Percentiles rank a stretch among this genome's conserved stretches.
phyloP scores from a whole-genome alignment of 2,329 filamentous ascomycete genomes.

The Aspergillus niger region DNA sequence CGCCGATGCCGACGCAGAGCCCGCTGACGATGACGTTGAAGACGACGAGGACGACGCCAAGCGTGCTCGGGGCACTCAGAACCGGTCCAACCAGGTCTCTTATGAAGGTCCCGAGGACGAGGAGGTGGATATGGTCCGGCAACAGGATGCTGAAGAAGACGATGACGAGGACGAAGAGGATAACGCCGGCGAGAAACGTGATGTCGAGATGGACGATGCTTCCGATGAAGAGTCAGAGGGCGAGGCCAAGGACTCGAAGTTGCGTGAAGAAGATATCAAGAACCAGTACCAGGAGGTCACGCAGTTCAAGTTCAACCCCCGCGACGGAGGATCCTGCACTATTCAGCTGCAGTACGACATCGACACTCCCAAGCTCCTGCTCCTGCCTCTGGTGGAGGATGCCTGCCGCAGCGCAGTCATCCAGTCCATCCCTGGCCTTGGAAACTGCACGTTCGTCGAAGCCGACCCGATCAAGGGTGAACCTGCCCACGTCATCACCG shows the following conservation, averaged over 20 bases:
- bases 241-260: slow-evolving; percentile 43
- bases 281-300: slow-evolving; percentile 67
- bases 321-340: slow-evolving; percentile 71
- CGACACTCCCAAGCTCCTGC: slow-evolving; percentile 82
- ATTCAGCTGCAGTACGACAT: slow-evolving; percentile 82
- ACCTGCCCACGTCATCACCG: slow-evolving; percentile 66
- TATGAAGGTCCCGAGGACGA: slow-evolving; percentile 94
- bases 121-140: slow-evolving; percentile 75
- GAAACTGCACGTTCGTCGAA: slow-evolving; percentile 69
- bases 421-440: slow-evolving; percentile 79
- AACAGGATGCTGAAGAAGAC: slow-evolving; percentile 60
- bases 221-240: slow-evolving; percentile 42
- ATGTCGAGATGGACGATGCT: slow-evolving; percentile 39
- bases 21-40: slow-evolving; percentile 69
- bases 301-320: slow-evolving; percentile 77
- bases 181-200: slow-evolving; percentile 29
- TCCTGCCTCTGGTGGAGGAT: slow-evolving; percentile 85
- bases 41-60: slow-evolving; percentile 74
- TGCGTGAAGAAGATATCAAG: slow-evolving; percentile 66
- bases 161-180: slow-evolving; percentile 58
- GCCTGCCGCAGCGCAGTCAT: slow-evolving; percentile 78
- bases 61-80: slow-evolving; percentile 63
- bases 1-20: slow-evolving; percentile 57
- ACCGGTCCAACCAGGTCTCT: slow-evolving; percentile 78
- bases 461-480: slow-evolving; percentile 56